Evolutionary conservation across 768 basidiomycete species (phyloP).

Genomic region (Podaxis mareebaensis): DNA sequence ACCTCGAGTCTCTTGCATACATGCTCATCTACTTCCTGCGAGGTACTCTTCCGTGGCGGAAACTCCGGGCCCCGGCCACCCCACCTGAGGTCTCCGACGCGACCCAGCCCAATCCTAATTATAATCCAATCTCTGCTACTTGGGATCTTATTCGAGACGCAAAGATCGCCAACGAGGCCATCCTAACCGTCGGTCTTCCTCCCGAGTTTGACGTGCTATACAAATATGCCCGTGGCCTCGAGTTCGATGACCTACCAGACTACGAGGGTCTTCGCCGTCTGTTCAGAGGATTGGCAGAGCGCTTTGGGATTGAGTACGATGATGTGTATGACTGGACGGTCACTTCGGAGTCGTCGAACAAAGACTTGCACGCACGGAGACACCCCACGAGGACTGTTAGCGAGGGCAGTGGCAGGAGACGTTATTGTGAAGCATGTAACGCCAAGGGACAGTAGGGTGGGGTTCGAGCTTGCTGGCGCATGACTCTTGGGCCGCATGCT

Average conservation of each 20-base stretch:
- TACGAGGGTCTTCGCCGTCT: slow-evolving; percentile 80
- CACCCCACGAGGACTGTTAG: slow-evolving; percentile 26
- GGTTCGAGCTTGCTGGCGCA: background rate
- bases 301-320: slow-evolving; percentile 57
- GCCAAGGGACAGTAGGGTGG: slow-evolving; percentile 18
- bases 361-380: slow-evolving; percentile 9
- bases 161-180: slow-evolving; percentile 64
- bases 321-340: slow-evolving; percentile 47
- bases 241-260: slow-evolving; percentile 88
- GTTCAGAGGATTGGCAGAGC: slow-evolving; percentile 60
- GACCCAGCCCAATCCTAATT: slow-evolving; percentile 30
- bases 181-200: slow-evolving; percentile 75
- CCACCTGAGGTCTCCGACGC: slow-evolving; percentile 31
- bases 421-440: slow-evolving; percentile 44
- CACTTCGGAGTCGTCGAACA: slow-evolving; percentile 2
- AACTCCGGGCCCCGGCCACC: slow-evolving; percentile 54
- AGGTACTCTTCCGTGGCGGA: slow-evolving; percentile 78
- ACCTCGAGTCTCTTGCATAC: slow-evolving; percentile 79
- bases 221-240: slow-evolving; percentile 77
- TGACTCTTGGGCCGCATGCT: background rate
- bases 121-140: slow-evolving; percentile 63
- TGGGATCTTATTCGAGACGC: slow-evolving; percentile 79
- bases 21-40: slow-evolving; percentile 83
- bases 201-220: slow-evolving; percentile 82
- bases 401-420: slow-evolving; percentile 29